Base-by-base conservation (phyloP, 495 filamentous ascomycete genomes). In the Penicillium simplicissimum region DNA sequence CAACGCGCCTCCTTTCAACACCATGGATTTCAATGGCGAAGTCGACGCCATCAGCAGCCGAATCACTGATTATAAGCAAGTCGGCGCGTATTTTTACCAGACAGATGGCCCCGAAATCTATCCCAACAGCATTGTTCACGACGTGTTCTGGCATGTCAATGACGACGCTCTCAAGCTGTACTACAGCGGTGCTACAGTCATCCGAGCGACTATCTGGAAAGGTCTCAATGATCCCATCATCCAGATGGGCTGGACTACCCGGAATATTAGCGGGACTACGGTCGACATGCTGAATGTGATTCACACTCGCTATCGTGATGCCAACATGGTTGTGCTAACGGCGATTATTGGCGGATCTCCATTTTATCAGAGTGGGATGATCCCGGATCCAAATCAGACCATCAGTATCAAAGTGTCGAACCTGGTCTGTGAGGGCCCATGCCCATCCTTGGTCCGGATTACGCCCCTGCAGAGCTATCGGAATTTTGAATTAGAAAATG, bases 231-330 rank as follows among this genome's bases (percentile, higher is more conserved):
- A 52, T 45, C 61, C 71, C 3, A 66, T 63, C 13, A 45, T 72
- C 23, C 71, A 73, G 62, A 63, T 67, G 51, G 71, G 71, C 14
- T 73, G 71, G 70, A 42, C 58, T n/a, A 38, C 66, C 8, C 70
- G 70, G 42, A 48, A 70, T 52, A 48, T 73, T 4, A 17, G 35
- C 28, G 65, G 64, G 34, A 54, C 72, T 28, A 51, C 66, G 13
- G 59, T 74, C 23, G 57, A 71, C 31, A 58, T 57, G 23, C 25
- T 75, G 31, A 57, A 72, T 54, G 57, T 72, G 10, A 69, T 74
- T 53, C 69, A 75, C 52, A 61, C 61, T 21, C 67, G 66, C 38
- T 73, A 70, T 14, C 21, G 21, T 3, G 37, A 40, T n/a, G 14
- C 37, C 14, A 40, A 40, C 5, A 40, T 14, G 11, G 45, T 48